Conservation (phyloP, 441 rosid genomes). For the Pelargonium myrrhifolium region DNA sequence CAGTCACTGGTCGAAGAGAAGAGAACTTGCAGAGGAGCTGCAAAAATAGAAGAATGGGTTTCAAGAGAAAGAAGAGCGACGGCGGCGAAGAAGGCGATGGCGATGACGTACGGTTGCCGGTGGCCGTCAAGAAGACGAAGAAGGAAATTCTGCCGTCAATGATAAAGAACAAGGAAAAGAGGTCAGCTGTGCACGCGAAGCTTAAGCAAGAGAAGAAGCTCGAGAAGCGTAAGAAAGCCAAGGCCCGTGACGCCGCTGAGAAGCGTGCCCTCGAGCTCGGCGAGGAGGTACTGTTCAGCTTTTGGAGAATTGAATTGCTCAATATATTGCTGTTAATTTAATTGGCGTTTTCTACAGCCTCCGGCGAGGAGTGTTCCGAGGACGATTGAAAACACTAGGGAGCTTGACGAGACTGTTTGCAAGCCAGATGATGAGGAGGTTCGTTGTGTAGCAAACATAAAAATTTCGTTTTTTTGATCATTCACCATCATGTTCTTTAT, state of each 20-base stretch:
- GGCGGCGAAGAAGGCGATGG: background rate
- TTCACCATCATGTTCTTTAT: background rate
- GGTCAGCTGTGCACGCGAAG: slow-evolving; percentile 65
- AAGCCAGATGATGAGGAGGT: slow-evolving; percentile 90
- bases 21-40: background rate
- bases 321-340: background rate
- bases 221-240: slow-evolving; percentile 75
- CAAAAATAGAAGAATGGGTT: background rate
- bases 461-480: background rate
- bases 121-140: slow-evolving; percentile 25
- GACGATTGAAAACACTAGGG: slow-evolving; percentile 87
- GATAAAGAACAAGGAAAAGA: slow-evolving; percentile 88
- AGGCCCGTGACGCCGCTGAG: slow-evolving; percentile 65
- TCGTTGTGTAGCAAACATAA: background rate
- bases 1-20: too few relatives aligned
- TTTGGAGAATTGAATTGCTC: background rate
- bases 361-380: slow-evolving; percentile 56
- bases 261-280: slow-evolving; percentile 84
- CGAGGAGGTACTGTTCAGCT: slow-evolving; percentile 51
- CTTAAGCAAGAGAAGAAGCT: slow-evolving; percentile 71
- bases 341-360: slow-evolving; percentile 38
- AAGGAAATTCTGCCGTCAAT: slow-evolving; percentile 63
- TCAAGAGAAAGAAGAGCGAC: slow-evolving; percentile 6
- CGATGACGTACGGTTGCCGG: background rate
- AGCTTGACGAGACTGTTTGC: slow-evolving; percentile 77